Evolutionary conservation across 345 rosid genomes (phyloP).

Genomic region (Hypericum androsaemum): DNA sequence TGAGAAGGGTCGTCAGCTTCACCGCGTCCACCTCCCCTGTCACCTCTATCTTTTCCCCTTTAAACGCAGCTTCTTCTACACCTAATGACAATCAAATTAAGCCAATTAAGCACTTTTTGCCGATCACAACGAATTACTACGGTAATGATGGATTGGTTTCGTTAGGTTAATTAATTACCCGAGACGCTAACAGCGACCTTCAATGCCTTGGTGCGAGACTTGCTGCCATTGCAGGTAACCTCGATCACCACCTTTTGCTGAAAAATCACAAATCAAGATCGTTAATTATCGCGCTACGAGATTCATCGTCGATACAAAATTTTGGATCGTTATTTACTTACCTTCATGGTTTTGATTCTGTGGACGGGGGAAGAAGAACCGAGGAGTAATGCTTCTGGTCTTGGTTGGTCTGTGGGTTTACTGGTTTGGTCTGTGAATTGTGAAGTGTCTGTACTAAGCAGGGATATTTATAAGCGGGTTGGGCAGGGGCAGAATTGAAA

Average conservation of each 20-base stretch:
- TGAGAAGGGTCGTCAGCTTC: conserved; percentile 14
- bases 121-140: background rate
- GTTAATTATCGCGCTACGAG: no score
- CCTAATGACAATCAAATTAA: conserved; percentile 14
- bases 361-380: no score
- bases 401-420: no score
- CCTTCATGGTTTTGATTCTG: no score
- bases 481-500: no score
- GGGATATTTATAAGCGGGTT: no score
- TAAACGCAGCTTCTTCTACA: conserved; percentile 31
- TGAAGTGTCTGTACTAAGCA: no score
- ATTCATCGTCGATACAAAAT: no score
- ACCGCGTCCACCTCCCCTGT: conserved; percentile 36
- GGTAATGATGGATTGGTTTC: background rate
- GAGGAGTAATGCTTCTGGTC: no score
- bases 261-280: background rate
- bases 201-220: conserved; percentile 17
- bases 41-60: conserved; percentile 42
- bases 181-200: conserved; percentile 15
- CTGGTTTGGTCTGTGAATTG: no score
- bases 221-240: conserved; percentile 2
- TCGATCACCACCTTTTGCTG: conserved; percentile 10
- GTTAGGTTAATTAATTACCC: background rate
- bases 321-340: no score
- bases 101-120: no score